A percentile compares a stretch with the other conserved stretches of the same genome.
These are phyloP conservation scores for Nakaseomyces glabratus DNA, from an alignment of 1,139 yeast genomes.

Conservation along the genomic window DNA sequence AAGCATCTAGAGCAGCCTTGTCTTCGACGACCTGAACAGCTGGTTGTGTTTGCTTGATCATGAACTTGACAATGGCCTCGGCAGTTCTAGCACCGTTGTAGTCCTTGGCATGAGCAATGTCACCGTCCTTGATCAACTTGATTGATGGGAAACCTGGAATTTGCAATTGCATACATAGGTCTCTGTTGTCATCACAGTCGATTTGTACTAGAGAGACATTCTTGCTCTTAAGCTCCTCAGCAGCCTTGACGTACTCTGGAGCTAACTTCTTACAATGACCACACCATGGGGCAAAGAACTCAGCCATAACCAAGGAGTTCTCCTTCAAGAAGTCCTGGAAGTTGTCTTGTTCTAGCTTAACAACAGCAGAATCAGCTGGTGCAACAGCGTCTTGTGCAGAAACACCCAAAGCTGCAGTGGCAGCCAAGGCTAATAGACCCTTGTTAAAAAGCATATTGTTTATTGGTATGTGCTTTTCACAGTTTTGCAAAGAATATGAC, in stretches of 20 bases:
- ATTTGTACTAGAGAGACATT: conserved; percentile 77
- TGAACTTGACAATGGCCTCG: conserved; percentile 63
- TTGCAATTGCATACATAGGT: conserved; percentile 64
- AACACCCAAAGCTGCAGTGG: conserved; percentile 12
- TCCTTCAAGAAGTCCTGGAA: conserved; percentile 59
- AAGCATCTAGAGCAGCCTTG: conserved; percentile 42
- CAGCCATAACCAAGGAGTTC: conserved; percentile 80
- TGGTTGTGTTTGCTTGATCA: conserved; percentile 79
- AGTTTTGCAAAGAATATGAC: too few relatives aligned
- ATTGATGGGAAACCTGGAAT: conserved; percentile 90
- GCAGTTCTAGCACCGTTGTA: conserved; percentile 83
- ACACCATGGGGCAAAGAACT: conserved; percentile 99
- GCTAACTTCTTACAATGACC: conserved; percentile 95
- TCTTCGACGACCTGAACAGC: conserved; percentile 51
- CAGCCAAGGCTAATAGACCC: conserved; percentile 10
- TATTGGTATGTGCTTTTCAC: too few relatives aligned
- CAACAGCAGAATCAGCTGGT: conserved; percentile 80
- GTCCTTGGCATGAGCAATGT: conserved; percentile 39
- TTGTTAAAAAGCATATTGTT: conserved; percentile 2
- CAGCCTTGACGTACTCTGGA: conserved; percentile 84
- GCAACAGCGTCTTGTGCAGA: conserved; percentile 50
- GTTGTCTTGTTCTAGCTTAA: conserved; percentile 54
- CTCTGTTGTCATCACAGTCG: conserved; percentile 84
- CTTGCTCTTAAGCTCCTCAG: conserved; percentile 57
- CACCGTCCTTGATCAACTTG: conserved; percentile 68